phyloP scores from a whole-genome alignment of 2,329 filamentous ascomycete species.

The Exophiala phaeomuriformis region DNA sequence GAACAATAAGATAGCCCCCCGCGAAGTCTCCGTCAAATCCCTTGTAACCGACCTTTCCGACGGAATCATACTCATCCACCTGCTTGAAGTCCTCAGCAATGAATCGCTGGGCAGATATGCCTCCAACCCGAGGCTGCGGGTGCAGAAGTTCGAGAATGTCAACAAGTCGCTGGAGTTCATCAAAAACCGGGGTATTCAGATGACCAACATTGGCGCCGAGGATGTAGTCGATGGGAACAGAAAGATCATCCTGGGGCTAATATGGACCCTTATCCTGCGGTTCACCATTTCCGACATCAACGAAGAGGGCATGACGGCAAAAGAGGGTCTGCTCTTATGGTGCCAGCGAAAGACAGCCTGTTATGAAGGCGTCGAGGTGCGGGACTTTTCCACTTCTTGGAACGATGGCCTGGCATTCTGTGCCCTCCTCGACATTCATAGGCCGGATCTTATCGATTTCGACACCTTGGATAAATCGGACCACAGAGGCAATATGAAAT shows the following conservation, averaged over 20 bases:
- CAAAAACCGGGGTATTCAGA: constrained; percentile 80
- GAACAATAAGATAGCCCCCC: constrained; percentile 82
- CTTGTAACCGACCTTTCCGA: constrained; percentile 85
- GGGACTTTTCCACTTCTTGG: constrained; percentile 93
- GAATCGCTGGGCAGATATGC: constrained; percentile 96
- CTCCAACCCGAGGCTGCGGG: constrained; percentile 87
- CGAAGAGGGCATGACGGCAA: constrained; percentile 93
- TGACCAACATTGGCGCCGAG: constrained; percentile 97
- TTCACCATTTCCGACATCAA: constrained; percentile 99
- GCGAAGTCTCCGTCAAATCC: constrained; percentile 74
- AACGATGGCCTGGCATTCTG: constrained; percentile 97
- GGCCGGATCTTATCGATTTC: constrained; percentile 94
- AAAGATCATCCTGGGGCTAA: constrained; percentile 93
- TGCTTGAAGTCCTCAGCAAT: constrained; percentile 89
- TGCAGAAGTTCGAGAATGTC: constrained; percentile 96
- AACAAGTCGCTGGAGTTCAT: constrained; percentile 93
- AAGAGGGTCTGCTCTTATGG: constrained; percentile 91
- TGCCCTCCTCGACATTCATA: constrained; percentile 90
- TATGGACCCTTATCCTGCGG: constrained; percentile 95
- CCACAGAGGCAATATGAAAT: constrained; percentile 93
- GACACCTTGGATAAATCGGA: constrained; percentile 89
- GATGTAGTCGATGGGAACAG: constrained; percentile 96
- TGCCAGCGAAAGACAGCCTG: constrained; percentile 98
- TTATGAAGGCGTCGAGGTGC: constrained; percentile 92
- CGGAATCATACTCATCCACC: constrained; percentile 90